Conservation (phyloP, 208 protist species). For the Trypanosoma melophagium region DNA sequence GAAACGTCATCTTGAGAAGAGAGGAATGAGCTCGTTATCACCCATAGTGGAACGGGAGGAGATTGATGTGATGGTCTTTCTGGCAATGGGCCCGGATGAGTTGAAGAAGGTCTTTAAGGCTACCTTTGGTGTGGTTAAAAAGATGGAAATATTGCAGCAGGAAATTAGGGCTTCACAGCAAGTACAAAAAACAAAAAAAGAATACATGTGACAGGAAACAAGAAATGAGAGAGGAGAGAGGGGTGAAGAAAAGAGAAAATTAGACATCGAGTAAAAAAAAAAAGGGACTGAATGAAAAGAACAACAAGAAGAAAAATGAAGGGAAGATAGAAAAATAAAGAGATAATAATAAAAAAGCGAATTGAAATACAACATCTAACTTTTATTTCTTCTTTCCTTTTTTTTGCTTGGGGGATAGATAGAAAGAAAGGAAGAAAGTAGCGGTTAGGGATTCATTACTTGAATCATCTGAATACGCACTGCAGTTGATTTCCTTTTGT, state of each 20-base stretch:
- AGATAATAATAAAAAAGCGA: too few relatives aligned
- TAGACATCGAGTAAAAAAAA: too few relatives aligned
- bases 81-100: constrained; percentile 72
- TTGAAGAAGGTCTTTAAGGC: constrained; percentile 77
- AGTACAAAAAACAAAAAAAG: not conserved
- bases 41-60: constrained; percentile 51
- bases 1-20: constrained; percentile 54
- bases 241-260: not conserved
- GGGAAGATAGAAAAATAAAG: too few relatives aligned
- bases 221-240: not conserved
- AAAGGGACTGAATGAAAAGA: too few relatives aligned
- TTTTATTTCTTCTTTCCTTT: too few relatives aligned
- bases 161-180: constrained; percentile 44
- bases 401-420: too few relatives aligned
- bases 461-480: too few relatives aligned
- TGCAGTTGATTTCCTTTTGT: too few relatives aligned
- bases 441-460: too few relatives aligned
- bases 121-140: constrained; percentile 79
- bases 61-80: constrained; percentile 81
- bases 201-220: not conserved
- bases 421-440: too few relatives aligned
- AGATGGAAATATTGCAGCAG: constrained; percentile 70
- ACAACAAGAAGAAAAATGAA: too few relatives aligned
- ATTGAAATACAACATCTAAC: too few relatives aligned
- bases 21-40: constrained; percentile 55